Evolutionary conservation across 257 asterid genomes (phyloP), one percentile per base, ranked within the genome.

Genomic region (Paulownia fortunei): DNA sequence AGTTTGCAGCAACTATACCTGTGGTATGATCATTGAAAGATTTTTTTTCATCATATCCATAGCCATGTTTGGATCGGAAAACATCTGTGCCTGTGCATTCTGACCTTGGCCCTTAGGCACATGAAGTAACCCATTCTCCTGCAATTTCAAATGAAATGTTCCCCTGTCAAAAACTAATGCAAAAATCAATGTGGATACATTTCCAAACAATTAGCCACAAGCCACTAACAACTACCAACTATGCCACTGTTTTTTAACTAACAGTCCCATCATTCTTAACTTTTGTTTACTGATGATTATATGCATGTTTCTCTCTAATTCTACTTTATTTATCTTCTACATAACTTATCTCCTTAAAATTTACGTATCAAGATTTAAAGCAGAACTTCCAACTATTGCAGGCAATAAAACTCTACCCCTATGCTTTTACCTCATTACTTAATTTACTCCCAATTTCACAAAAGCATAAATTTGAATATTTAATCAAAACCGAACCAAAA

Each of bases 1-100:
- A 63, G 67, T 5, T 76, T 34, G 55, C 80, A 76, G 82, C 27
- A 76, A 76, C 46, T 49, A 74, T 8, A 91, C 98, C 96, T 94
- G 98, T 46, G 98, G 98, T 77, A 94, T 94, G 87, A 94, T 90
- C 98, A 94, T 94, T 2, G 98, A 90, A 66, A 94, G 95, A 84
- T 94, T 94, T 69, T 94, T 94, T 87, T 94, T 94, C 97, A 94
- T 94, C 97, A 94, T 92, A 84, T 92, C 98, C 97, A 94, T 94
- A 46, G 98, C 98, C 98, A 94, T 94, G 84, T 94, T 94, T 34
- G 98, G 98, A 83, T 94, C 98, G 58, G 98, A 94, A 77, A 94
- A 94, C 97, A 94, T 94, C 88, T 94, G 98, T 11, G 98, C 97
- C 88, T 94, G 98, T 49, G 98, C 89, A 78, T 94, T 92, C 85